Base-by-base conservation (phyloP, 495 filamentous ascomycete species). In the Neurospora intermedia region DNA sequence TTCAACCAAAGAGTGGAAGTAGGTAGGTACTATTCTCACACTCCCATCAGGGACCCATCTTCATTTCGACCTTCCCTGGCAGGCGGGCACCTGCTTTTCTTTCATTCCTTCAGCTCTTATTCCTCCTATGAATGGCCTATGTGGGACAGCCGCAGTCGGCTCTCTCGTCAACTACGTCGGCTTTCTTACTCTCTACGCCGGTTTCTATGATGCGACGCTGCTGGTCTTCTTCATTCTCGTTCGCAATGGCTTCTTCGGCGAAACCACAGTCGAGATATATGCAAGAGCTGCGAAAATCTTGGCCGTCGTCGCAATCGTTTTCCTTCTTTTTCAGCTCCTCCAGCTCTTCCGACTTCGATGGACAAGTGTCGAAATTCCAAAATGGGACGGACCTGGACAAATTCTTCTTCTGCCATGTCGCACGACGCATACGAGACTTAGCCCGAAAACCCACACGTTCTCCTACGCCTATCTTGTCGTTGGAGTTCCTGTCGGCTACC, bases 391-490 rank as follows among this genome's bases (percentile, higher is more conserved):
- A 3, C 76, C 74, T 1, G 79, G 75, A 27, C 78, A 75, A 45
- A 74, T 75, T 4, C 75, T 81, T 31, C 73, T 91, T 13, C 88
- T 93, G 70, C 89, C 90, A 23, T 88, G 87, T 74, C 80, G 80
- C 69, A 92, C 89, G 15, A 88, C 83, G 18, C 91, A 92, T 78
- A 81, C 85, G 35, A 83, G 90, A 43, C 76, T 90, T 20, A 88
- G 88, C 74, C 91, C 90, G 1, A 83, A 87, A 73, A 88, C 84
- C 74, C 89, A 92, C 76, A 83, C 82, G 0, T 92, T 93, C 77
- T 84, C 83, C 13, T 92, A 91, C 78, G 89, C 90, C 5, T 90
- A 91, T 77, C 83, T 93, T 13, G 81, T 87, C 39, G 87, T 90
- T 40, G 91, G 91, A 6, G 83, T 93, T 70, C 91, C 91, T 4